Evolutionary conservation across 805 yeast species (phyloP).

Genomic region (Ogataea trehalophila): DNA sequence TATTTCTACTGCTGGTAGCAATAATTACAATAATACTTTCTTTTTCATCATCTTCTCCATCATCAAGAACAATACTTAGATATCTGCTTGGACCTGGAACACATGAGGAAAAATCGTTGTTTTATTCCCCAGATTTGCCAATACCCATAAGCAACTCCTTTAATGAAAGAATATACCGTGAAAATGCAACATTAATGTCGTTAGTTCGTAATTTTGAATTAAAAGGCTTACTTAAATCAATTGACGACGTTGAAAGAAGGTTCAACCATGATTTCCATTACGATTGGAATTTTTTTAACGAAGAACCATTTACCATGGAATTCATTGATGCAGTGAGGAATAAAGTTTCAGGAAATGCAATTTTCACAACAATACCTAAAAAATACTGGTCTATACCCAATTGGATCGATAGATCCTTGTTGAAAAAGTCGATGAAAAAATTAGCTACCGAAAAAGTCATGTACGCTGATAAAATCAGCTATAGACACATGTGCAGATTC

Average conservation of each 20-base stretch:
- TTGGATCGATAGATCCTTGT: constrained; percentile 33
- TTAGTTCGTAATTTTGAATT: constrained; percentile 38
- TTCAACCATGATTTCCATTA: constrained; percentile 36
- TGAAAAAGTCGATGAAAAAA: constrained; percentile 25
- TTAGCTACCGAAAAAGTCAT: constrained; percentile 33
- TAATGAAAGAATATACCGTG: constrained; percentile 21
- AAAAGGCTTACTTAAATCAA: constrained; percentile 32
- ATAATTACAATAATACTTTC: no score
- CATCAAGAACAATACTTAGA: no score
- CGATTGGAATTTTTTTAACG: constrained; percentile 44
- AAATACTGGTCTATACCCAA: constrained; percentile 46
- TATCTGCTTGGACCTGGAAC: no score
- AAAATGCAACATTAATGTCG: constrained; percentile 57
- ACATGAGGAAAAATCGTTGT: not conserved
- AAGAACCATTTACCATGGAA: constrained; percentile 37
- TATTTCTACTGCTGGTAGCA: no score
- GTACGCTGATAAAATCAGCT: constrained; percentile 57
- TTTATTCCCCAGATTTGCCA: not conserved
- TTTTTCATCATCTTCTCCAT: no score
- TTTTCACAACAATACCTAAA: constrained; percentile 38
- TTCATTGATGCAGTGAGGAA: constrained; percentile 31
- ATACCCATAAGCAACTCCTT: not conserved
- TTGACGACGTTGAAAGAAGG: constrained; percentile 32
- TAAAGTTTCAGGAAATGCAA: constrained; percentile 37
- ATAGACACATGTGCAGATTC: constrained; percentile 64